phyloP scores from a whole-genome alignment of 78 protist species.

The Dictyostelium brefeldianum region DNA sequence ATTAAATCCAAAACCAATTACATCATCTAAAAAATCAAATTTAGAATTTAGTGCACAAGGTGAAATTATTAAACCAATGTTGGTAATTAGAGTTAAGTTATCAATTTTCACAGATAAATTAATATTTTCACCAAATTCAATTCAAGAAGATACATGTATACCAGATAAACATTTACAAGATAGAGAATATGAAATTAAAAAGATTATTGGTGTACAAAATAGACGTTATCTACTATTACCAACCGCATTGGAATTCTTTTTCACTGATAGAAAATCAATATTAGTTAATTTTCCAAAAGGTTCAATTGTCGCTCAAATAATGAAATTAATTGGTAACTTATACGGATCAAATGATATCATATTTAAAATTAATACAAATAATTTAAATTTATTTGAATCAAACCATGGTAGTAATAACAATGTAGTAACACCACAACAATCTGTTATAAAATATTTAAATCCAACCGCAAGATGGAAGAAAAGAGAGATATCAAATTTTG shows the following conservation, averaged over 20 bases:
- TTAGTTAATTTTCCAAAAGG: slow-evolving; percentile 69
- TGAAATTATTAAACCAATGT: slow-evolving; percentile 81
- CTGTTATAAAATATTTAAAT: slow-evolving; percentile 28
- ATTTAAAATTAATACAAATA: slow-evolving; percentile 12
- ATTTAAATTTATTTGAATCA: slow-evolving; percentile 25
- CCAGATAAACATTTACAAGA: slow-evolving; percentile 6
- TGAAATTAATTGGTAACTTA: slow-evolving; percentile 28
- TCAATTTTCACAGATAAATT: slow-evolving; percentile 9
- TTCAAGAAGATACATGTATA: slow-evolving; percentile 63
- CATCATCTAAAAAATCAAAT: background rate
- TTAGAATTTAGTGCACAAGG: slow-evolving; percentile 28
- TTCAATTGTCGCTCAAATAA: background rate
- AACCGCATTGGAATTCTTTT: slow-evolving; percentile 86
- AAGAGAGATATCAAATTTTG: slow-evolving; percentile 89
- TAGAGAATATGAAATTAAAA: slow-evolving; percentile 28
- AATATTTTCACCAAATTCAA: background rate
- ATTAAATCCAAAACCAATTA: background rate
- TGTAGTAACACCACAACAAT: slow-evolving; percentile 47
- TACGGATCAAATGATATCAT: background rate
- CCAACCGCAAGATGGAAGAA: slow-evolving; percentile 81
- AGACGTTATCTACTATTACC: slow-evolving; percentile 83
- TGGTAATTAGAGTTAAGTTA: slow-evolving; percentile 20
- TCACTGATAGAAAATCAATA: slow-evolving; percentile 27
- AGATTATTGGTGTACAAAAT: slow-evolving; percentile 69
- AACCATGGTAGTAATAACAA: background rate